These are phyloP conservation scores for Trametes maxima DNA, from an alignment of 768 basidiomycete genomes.

Conservation along the genomic window DNA sequence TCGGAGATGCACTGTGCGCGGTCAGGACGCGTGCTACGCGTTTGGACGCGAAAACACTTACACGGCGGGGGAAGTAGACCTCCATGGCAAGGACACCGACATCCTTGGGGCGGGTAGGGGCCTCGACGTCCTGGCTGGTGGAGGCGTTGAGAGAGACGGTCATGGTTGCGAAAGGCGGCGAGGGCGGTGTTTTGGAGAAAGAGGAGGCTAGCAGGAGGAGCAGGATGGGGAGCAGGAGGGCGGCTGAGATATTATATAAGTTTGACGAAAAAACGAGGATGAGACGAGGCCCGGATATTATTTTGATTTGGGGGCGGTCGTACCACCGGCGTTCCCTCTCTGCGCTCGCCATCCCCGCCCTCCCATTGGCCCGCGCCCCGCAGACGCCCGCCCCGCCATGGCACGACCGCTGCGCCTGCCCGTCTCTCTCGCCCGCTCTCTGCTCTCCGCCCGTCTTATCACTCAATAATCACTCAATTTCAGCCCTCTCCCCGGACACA, in stretches of 20 bases:
- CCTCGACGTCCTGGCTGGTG: conserved; percentile 30
- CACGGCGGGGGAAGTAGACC: conserved; percentile 88
- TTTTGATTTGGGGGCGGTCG: conserved; percentile 29
- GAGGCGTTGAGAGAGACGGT: conserved; percentile 31
- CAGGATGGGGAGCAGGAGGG: conserved; percentile 8
- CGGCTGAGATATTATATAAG: conserved; percentile 23
- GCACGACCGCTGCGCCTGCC: not conserved
- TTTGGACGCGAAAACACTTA: conserved; percentile 11
- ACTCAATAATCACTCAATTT: not conserved
- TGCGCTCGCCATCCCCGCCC: not conserved
- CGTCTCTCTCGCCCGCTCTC: not conserved
- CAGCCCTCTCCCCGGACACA: not conserved
- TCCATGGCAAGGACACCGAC: conserved; percentile 95
- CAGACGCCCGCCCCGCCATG: conserved; percentile 7
- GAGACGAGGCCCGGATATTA: conserved; percentile 31
- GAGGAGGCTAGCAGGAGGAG: conserved; percentile 19
- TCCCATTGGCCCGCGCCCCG: conserved; percentile 9
- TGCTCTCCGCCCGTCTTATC: not conserved
- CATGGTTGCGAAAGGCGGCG: conserved; percentile 23
- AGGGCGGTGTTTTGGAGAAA: conserved; percentile 4
- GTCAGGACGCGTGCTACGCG: conserved; percentile 1
- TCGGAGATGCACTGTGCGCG: conserved; percentile 87
- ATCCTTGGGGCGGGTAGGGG: conserved; percentile 72
- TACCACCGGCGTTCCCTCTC: conserved; percentile 28
- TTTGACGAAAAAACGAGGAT: conserved; percentile 23